Conservation (phyloP, 2,329 filamentous ascomycete species). For the Rhynchosporium secalis region DNA sequence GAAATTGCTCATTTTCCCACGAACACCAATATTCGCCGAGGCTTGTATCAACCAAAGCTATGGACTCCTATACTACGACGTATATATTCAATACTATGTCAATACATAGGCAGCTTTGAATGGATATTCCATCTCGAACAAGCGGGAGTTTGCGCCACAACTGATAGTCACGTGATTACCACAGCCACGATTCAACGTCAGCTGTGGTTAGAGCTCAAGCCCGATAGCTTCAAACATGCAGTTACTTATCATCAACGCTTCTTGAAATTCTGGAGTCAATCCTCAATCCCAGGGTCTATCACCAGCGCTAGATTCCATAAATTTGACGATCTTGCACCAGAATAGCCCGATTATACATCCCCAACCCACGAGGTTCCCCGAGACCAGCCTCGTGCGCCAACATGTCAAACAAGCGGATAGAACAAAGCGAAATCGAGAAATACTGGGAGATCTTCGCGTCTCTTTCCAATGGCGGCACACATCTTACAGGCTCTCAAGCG, state of each 20-base stretch:
- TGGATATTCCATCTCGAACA: no score
- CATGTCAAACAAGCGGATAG: constrained; percentile 55
- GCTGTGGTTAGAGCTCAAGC: neutral
- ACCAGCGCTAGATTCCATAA: neutral
- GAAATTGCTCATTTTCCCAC: neutral
- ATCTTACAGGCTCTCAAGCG: constrained; percentile 68
- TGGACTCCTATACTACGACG: no score
- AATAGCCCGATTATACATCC: neutral
- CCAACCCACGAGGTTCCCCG: neutral
- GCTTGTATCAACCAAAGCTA: no score
- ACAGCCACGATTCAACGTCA: constrained; percentile 10
- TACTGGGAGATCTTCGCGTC: constrained; percentile 81
- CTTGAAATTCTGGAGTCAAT: neutral
- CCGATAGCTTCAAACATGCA: neutral
- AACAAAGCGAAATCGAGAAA: constrained; percentile 73
- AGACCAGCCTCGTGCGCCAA: constrained; percentile 18
- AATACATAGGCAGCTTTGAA: no score
- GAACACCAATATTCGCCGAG: no score
- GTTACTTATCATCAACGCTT: neutral
- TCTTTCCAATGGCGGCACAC: constrained; percentile 61
- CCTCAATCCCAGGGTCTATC: neutral
- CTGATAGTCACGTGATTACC: neutral
- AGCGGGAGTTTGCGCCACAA: neutral
- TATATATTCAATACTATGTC: no score
- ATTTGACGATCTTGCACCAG: no score